Base-by-base conservation (phyloP, 1,284 basidiomycete genomes). In the Trichosporon ovoides region DNA sequence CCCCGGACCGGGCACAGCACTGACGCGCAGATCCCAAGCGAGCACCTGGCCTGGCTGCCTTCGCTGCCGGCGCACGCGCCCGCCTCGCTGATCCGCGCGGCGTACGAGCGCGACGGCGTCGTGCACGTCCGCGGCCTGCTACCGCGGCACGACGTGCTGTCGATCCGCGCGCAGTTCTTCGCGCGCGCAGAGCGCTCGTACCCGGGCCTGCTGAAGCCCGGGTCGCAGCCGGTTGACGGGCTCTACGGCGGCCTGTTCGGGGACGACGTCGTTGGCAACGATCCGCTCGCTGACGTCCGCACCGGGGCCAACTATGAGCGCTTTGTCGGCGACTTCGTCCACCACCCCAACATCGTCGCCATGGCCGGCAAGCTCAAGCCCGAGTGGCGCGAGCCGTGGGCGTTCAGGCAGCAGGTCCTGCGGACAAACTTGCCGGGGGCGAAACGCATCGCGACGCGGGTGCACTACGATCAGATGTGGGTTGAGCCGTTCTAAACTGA, bases 391-490 rank as follows among this genome's bases (percentile, higher is more conserved):
- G 37, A 60, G 38, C 52, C 63, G 19, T 19, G 53, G 13, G 53
- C 58, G 11, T 64, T 58, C 53, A 18, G 53, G 3, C 35, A 43
- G 24, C 60, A 64, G 55, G 34, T 64, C 9, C 24, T 64, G 31
- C 55, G 63, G 3, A 59, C 63, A 14, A 64, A 62, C 28, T 37
- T 64, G 10, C 63, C 63, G 5, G 20, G 54, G 13, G 53, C 65
- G 24, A 50, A 53, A 22, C 37, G 35, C 22, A 54, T 48, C 1
- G 55, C 55, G 10, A 62, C 61, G 35, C 18, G 56, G 3, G 61
- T 62, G 20, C 61, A 62, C 36, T 62, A 59, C 31, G 61, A 62
- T 31, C 61, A 62, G 52, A 62, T 59, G 57, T 62, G 49, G 35
- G 60, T 54, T 1, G n/a, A n/a, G n/a, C n/a, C n/a, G n/a, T n/a